Evolutionary conservation across 257 asterid species (phyloP).

Genomic region (Salvia miltiorrhiza): DNA sequence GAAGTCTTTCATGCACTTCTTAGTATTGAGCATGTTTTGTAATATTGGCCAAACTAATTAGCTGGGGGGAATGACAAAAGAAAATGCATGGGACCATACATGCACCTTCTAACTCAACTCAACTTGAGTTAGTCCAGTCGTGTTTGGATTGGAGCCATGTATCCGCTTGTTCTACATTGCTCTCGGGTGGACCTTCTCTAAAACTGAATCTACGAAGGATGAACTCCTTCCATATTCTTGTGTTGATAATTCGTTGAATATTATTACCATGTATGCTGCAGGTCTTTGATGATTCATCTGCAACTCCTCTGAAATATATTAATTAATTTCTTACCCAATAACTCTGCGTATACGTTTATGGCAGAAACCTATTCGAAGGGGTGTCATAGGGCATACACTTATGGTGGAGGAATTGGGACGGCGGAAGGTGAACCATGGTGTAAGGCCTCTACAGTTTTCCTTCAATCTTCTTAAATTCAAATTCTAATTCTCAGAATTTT

Average conservation of each 20-base stretch:
- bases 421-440: conserved; percentile 69
- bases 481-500: neutral
- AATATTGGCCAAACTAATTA: neutral
- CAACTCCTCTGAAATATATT: conserved; percentile 11
- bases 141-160: conserved; percentile 3
- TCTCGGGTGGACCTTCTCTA: conserved; percentile 9
- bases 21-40: neutral
- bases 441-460: conserved; percentile 38
- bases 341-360: conserved; percentile 14
- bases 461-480: neutral
- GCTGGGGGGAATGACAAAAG: neutral
- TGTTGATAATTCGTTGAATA: neutral
- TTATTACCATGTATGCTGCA: neutral
- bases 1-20: neutral
- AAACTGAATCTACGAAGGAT: conserved; percentile 5
- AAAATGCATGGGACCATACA: too few species aligned
- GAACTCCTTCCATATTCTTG: neutral
- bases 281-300: conserved; percentile 3
- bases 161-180: neutral
- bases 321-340: conserved; percentile 11
- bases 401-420: conserved; percentile 94
- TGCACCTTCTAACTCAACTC: conserved; percentile 8
- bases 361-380: conserved; percentile 97
- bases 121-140: neutral
- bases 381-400: conserved; percentile 74